Conservation (phyloP, 345 rosid species). For the Garcia nutans region DNA sequence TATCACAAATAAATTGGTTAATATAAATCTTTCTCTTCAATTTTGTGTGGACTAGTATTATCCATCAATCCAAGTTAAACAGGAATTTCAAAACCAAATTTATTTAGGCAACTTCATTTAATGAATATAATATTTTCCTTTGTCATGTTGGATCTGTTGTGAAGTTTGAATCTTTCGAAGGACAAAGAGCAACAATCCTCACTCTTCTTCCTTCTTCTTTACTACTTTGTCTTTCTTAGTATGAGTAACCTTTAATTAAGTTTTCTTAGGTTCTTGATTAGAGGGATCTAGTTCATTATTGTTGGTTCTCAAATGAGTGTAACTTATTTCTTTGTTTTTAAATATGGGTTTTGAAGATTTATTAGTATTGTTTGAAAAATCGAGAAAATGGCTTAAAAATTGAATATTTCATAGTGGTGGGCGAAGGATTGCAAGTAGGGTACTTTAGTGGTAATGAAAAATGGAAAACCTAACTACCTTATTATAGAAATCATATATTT, state of each 20-base stretch:
- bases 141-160: constrained; percentile 33
- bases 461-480: constrained; percentile 81
- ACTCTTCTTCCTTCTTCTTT: constrained; percentile 23
- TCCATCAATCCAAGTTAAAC: too few relatives aligned
- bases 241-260: constrained; percentile 22
- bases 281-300: constrained; percentile 29
- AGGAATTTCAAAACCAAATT: too few relatives aligned
- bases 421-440: constrained; percentile 60
- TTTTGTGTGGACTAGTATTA: too few relatives aligned
- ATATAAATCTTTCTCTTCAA: too few relatives aligned
- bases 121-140: constrained; percentile 9
- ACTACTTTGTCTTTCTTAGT: constrained; percentile 30
- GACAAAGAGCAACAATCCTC: background rate
- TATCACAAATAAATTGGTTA: too few relatives aligned
- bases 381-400: constrained; percentile 57
- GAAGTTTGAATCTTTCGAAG: constrained; percentile 10
- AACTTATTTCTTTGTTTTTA: constrained; percentile 36
- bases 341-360: constrained; percentile 48
- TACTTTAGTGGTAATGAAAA: constrained; percentile 78
- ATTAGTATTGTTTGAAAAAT: background rate
- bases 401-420: constrained; percentile 73
- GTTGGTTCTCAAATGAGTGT: constrained; percentile 26
- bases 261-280: constrained; percentile 17
- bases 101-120: too few relatives aligned
- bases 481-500: constrained; percentile 66